Evolutionary conservation across 2,329 filamentous ascomycete genomes (phyloP).

Genomic region (Colletotrichum falcatum): DNA sequence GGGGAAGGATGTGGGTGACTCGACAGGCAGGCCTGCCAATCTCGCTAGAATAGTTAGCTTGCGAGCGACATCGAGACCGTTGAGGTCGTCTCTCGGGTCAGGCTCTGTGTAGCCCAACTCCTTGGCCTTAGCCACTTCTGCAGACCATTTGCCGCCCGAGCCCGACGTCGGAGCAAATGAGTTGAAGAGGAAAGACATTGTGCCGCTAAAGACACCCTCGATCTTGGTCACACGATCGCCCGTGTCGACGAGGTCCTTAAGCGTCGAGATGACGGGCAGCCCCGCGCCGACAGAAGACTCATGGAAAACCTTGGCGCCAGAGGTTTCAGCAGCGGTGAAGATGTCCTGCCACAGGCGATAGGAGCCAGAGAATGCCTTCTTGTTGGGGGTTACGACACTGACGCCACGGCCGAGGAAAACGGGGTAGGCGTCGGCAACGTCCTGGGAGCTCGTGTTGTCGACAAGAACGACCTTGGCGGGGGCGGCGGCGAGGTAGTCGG

Average conservation of each 20-base stretch:
- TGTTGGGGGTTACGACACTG: conserved; percentile 95
- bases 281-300: conserved; percentile 95
- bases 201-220: conserved; percentile 97
- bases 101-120: conserved; percentile 92
- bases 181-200: conserved; percentile 98
- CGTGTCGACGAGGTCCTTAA: conserved; percentile 94
- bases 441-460: conserved; percentile 95
- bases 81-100: conserved; percentile 87
- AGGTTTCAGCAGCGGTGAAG: conserved; percentile 76
- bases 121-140: conserved; percentile 92
- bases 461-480: conserved; percentile 86
- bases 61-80: conserved; percentile 90
- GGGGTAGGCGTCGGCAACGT: conserved; percentile 86
- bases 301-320: conserved; percentile 89
- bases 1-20: conserved; percentile 88
- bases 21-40: conserved; percentile 82
- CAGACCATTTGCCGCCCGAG: conserved; percentile 85
- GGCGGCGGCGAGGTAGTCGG: conserved; percentile 81
- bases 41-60: conserved; percentile 96
- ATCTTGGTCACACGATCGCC: conserved; percentile 93
- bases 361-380: conserved; percentile 93
- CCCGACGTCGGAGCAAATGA: conserved; percentile 88
- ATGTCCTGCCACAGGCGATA: conserved; percentile 89
- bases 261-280: conserved; percentile 90
- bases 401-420: conserved; percentile 83